Conservation (phyloP, 495 filamentous ascomycete species). For the Podospora sp. region DNA sequence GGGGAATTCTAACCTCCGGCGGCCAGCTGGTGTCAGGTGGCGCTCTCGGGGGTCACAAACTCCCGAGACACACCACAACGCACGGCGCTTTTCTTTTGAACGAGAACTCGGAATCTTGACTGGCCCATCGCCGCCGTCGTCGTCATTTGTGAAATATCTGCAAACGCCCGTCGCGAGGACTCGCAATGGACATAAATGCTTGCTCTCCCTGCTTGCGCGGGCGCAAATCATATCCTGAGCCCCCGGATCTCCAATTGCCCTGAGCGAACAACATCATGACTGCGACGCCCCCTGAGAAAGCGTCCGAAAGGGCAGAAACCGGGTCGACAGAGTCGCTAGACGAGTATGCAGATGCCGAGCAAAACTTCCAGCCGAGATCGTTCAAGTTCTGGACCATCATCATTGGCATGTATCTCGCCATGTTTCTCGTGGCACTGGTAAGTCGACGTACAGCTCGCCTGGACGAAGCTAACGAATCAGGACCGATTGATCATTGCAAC, state of each 20-base stretch:
- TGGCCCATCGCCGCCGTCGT: background rate
- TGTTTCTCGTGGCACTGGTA: slow-evolving; percentile 46
- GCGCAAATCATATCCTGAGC: too few species aligned
- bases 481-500: slow-evolving; percentile 50
- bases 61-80: background rate
- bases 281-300: background rate
- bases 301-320: background rate
- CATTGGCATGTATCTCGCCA: slow-evolving; percentile 38
- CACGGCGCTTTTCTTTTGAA: background rate
- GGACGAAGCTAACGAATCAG: slow-evolving; percentile 16
- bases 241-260: too few species aligned
- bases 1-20: slow-evolving; percentile 4
- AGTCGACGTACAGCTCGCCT: background rate
- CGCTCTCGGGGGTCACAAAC: slow-evolving; percentile 1
- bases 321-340: slow-evolving; percentile 11
- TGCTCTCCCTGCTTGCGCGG: too few species aligned
- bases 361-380: slow-evolving; percentile 41
- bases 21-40: background rate
- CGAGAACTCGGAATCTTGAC: background rate
- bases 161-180: too few species aligned
- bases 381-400: slow-evolving; percentile 42
- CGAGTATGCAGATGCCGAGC: slow-evolving; percentile 46
- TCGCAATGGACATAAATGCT: too few species aligned
- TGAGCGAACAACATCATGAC: background rate
- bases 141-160: too few species aligned